A percentile compares a stretch with the other conserved stretches of the same genome.
Conservation (phyloP, 805 yeast species). For the Trichomonascus vanleenenianus region DNA sequence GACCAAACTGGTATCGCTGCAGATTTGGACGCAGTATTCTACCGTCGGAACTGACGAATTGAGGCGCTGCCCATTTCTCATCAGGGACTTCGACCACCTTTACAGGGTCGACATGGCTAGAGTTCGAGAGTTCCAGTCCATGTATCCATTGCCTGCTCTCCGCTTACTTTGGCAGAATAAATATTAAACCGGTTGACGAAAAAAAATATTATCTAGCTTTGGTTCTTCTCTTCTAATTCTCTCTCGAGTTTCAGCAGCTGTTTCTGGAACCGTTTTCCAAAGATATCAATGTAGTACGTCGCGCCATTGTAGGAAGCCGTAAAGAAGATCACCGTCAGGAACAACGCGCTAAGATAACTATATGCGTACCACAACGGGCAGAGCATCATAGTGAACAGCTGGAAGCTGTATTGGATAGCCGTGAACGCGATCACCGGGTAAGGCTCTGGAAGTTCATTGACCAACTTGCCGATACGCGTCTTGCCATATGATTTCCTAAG, state of each 20-base stretch:
- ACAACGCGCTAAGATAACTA: constrained; percentile 56
- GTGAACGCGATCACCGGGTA: constrained; percentile 86
- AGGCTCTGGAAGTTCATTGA: constrained; percentile 74
- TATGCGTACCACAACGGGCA: constrained; percentile 84
- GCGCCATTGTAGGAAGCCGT: constrained; percentile 91
- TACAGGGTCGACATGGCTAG: too few species aligned
- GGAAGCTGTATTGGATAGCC: constrained; percentile 78
- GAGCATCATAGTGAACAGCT: constrained; percentile 74
- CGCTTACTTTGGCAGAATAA: too few species aligned
- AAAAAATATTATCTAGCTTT: constrained; percentile 6
- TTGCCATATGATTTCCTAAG: constrained; percentile 64
- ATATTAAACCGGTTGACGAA: too few species aligned
- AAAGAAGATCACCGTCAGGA: constrained; percentile 64
- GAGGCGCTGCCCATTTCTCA: too few species aligned
- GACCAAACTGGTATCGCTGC: too few species aligned
- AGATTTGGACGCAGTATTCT: too few species aligned
- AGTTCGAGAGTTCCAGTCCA: too few species aligned
- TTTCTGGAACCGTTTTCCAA: constrained; percentile 82
- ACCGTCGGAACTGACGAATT: too few species aligned
- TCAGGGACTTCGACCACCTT: constrained; percentile 3
- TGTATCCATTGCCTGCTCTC: too few species aligned
- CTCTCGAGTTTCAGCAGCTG: constrained; percentile 65
- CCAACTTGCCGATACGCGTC: constrained; percentile 61
- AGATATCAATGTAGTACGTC: constrained; percentile 83
- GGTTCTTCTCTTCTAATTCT: constrained; percentile 62